Evolutionary conservation across 768 basidiomycete genomes (phyloP).

Genomic region (Antrodiella citrinella): DNA sequence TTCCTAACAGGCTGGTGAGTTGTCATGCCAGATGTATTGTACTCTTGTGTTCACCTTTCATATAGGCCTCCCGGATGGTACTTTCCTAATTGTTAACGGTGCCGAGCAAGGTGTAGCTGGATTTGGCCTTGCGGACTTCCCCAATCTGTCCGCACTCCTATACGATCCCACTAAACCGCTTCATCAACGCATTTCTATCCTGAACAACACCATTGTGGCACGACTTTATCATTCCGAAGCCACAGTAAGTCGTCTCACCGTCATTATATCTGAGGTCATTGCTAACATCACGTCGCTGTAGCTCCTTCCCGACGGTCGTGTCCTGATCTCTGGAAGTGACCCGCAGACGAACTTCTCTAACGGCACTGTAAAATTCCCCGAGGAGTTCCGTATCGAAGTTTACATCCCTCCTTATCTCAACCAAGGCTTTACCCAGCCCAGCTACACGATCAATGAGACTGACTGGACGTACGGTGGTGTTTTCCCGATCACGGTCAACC

Average conservation of each 20-base stretch:
- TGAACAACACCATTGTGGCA: conserved; percentile 60
- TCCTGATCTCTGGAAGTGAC: conserved; percentile 72
- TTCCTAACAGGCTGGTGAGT: background rate
- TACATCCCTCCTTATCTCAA: conserved; percentile 86
- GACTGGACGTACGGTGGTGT: conserved; percentile 57
- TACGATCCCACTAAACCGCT: conserved; percentile 61
- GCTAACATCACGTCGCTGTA: background rate
- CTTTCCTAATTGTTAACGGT: conserved; percentile 70
- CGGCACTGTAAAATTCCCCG: conserved; percentile 41
- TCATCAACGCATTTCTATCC: conserved; percentile 56
- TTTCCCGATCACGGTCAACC: conserved; percentile 43
- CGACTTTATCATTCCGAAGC: conserved; percentile 77
- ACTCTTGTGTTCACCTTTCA: background rate
- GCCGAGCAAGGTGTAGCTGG: conserved; percentile 64
- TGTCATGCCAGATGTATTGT: background rate
- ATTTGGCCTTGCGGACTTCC: conserved; percentile 59
- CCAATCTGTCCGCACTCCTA: conserved; percentile 56
- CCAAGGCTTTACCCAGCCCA: conserved; percentile 52
- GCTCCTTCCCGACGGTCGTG: conserved; percentile 66
- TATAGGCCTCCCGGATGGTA: conserved; percentile 58
- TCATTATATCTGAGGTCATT: background rate
- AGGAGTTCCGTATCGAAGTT: conserved; percentile 72
- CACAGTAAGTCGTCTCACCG: conserved; percentile 22
- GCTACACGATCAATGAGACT: conserved; percentile 44
- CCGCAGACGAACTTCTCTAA: conserved; percentile 42